Evolutionary conservation across 805 yeast genomes (phyloP).

Genomic region (Ogataea sp.): DNA sequence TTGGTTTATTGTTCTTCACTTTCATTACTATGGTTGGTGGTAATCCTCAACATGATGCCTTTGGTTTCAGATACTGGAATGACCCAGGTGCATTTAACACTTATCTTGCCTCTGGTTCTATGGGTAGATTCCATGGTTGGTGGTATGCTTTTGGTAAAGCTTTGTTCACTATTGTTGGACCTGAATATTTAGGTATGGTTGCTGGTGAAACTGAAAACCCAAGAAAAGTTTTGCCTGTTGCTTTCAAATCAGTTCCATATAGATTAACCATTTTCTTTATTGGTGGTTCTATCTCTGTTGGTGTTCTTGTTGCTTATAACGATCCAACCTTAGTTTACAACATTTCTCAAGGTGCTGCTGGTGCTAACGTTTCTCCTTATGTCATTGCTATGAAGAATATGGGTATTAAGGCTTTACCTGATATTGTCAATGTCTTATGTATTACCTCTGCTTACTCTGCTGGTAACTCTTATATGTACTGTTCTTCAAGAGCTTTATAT

Average conservation of each 20-base stretch:
- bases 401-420: slow-evolving; percentile 48
- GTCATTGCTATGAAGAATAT: slow-evolving; percentile 63
- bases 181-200: slow-evolving; percentile 56
- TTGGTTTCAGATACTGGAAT: slow-evolving; percentile 44
- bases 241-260: slow-evolving; percentile 61
- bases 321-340: slow-evolving; percentile 44
- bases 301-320: slow-evolving; percentile 58
- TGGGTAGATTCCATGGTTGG: too few species aligned
- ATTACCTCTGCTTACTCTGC: slow-evolving; percentile 61
- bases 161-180: slow-evolving; percentile 44
- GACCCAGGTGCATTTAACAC: slow-evolving; percentile 44
- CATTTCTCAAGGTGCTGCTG: slow-evolving; percentile 43
- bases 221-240: slow-evolving; percentile 61
- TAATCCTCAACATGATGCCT: slow-evolving; percentile 38
- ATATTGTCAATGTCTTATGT: slow-evolving; percentile 53
- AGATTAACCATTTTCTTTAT: slow-evolving; percentile 61
- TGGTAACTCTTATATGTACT: slow-evolving; percentile 45
- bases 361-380: slow-evolving; percentile 62
- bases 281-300: slow-evolving; percentile 51
- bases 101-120: slow-evolving; percentile 46
- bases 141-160: slow-evolving; percentile 43
- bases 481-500: slow-evolving; percentile 52
- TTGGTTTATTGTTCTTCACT: slow-evolving; percentile 39
- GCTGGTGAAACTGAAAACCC: slow-evolving; percentile 70
- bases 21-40: slow-evolving; percentile 46